Evolutionary conservation across 495 filamentous ascomycete genomes (phyloP).

Genomic region (Penicillium psychrofluorescens): DNA sequence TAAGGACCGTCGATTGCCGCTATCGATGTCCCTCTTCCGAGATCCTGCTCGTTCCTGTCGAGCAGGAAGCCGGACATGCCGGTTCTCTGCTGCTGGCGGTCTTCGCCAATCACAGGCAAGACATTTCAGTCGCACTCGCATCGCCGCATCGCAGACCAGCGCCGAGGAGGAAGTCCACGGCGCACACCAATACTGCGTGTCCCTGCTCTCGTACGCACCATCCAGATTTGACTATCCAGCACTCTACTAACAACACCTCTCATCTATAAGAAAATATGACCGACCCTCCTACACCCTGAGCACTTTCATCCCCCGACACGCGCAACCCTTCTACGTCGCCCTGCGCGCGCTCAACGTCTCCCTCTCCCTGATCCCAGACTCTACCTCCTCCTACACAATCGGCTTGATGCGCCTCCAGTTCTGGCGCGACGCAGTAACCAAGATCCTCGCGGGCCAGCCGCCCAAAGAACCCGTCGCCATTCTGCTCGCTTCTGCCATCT

Average conservation of each 20-base stretch:
- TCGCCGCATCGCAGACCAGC: slow-evolving; percentile 9
- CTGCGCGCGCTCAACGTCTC: slow-evolving; percentile 91
- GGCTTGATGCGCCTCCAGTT: slow-evolving; percentile 87
- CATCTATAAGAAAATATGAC: slow-evolving; percentile 60
- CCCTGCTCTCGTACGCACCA: slow-evolving; percentile 45
- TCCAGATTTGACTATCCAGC: no score
- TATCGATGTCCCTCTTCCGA: slow-evolving; percentile 20
- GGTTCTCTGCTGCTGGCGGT: background rate
- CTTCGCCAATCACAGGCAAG: slow-evolving; percentile 8
- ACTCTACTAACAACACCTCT: slow-evolving; percentile 2
- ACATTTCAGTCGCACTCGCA: slow-evolving; percentile 16
- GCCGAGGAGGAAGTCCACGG: slow-evolving; percentile 46
- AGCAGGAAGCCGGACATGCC: slow-evolving; percentile 9
- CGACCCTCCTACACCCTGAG: slow-evolving; percentile 80
- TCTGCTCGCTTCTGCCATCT: slow-evolving; percentile 64
- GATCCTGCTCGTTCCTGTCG: slow-evolving; percentile 14
- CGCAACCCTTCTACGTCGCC: slow-evolving; percentile 77
- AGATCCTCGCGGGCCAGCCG: slow-evolving; percentile 62
- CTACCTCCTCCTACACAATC: slow-evolving; percentile 71
- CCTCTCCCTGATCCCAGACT: slow-evolving; percentile 78
- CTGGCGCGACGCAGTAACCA: slow-evolving; percentile 80
- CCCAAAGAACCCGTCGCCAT: slow-evolving; percentile 90
- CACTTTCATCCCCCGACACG: slow-evolving; percentile 66
- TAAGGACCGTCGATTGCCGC: background rate
- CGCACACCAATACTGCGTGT: slow-evolving; percentile 48